Percentiles rank a stretch among this genome's conserved stretches.
phyloP scores from a whole-genome alignment of 768 basidiomycete species.

The Trametes sanguinea region DNA sequence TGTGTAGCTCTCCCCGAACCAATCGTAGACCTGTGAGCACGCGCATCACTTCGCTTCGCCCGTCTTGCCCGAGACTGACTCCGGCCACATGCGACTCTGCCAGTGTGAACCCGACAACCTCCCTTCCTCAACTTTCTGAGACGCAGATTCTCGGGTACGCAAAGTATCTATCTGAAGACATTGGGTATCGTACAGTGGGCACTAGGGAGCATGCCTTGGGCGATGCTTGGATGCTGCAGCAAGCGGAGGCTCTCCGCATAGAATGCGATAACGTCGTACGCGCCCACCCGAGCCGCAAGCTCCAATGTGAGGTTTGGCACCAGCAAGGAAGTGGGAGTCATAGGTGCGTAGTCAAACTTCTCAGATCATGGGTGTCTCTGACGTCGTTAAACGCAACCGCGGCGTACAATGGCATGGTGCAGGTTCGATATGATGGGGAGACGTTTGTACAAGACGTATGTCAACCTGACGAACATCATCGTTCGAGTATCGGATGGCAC shows the following conservation, averaged over 20 bases:
- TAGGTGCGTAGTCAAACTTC: conserved; percentile 51
- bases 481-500: conserved; percentile 84
- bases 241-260: conserved; percentile 59
- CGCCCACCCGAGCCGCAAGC: conserved; percentile 43
- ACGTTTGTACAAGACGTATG: conserved; percentile 83
- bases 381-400: background rate
- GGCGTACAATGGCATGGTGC: background rate
- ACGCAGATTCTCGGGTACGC: conserved; percentile 62
- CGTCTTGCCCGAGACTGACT: background rate
- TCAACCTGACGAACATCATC: conserved; percentile 85
- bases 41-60: background rate
- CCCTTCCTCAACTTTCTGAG: conserved; percentile 72
- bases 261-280: conserved; percentile 57
- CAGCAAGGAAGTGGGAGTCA: conserved; percentile 89
- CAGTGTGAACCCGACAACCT: conserved; percentile 50
- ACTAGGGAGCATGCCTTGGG: conserved; percentile 85
- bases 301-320: conserved; percentile 92
- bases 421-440: conserved; percentile 94
- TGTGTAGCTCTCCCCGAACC: conserved; percentile 58
- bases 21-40: conserved; percentile 51
- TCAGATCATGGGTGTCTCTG: too few relatives aligned
- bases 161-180: conserved; percentile 75
- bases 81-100: background rate
- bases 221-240: conserved; percentile 77
- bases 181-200: conserved; percentile 91